These are phyloP conservation scores for Pythium vanterpoolii DNA, from an alignment of 352 stramenopile genomes.

Conservation along the genomic window DNA sequence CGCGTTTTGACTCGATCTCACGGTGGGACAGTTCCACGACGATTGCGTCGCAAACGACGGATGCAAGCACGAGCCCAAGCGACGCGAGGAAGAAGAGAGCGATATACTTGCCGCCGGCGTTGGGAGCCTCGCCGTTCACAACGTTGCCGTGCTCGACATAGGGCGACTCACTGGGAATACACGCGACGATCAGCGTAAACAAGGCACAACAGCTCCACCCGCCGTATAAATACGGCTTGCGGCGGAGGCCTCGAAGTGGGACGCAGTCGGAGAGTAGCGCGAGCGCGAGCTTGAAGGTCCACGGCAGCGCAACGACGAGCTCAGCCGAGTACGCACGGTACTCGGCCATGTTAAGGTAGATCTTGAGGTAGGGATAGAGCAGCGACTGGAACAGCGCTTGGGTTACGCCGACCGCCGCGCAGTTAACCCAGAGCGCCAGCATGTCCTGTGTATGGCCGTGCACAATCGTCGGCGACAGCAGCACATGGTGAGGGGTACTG, in stretches of 20 bases:
- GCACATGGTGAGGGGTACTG: background rate
- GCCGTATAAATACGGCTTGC: slow-evolving; percentile 47
- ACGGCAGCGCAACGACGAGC: slow-evolving; percentile 51
- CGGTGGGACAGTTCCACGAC: slow-evolving; percentile 43
- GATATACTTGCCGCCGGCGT: slow-evolving; percentile 41
- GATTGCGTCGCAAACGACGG: slow-evolving; percentile 41
- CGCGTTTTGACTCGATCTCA: slow-evolving; percentile 8
- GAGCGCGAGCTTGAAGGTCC: slow-evolving; percentile 52
- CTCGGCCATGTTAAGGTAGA: slow-evolving; percentile 72
- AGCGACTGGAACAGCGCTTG: slow-evolving; percentile 56
- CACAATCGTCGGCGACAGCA: slow-evolving; percentile 14
- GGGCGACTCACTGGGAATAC: slow-evolving; percentile 31
- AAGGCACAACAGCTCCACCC: slow-evolving; percentile 48
- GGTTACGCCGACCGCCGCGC: slow-evolving; percentile 41
- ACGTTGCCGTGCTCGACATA: slow-evolving; percentile 38
- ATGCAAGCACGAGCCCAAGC: slow-evolving; percentile 45
- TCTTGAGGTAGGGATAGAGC: slow-evolving; percentile 67
- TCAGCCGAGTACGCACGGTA: slow-evolving; percentile 54
- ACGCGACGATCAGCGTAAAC: slow-evolving; percentile 39
- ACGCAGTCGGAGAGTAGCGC: slow-evolving; percentile 51
- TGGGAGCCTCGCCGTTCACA: slow-evolving; percentile 32
- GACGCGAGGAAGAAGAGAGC: slow-evolving; percentile 46
- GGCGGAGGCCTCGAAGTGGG: slow-evolving; percentile 36
- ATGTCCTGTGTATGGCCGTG: slow-evolving; percentile 32
- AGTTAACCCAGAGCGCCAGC: slow-evolving; percentile 52